phyloP scores from a whole-genome alignment of 352 stramenopile species.

The Pythium graminicola region DNA sequence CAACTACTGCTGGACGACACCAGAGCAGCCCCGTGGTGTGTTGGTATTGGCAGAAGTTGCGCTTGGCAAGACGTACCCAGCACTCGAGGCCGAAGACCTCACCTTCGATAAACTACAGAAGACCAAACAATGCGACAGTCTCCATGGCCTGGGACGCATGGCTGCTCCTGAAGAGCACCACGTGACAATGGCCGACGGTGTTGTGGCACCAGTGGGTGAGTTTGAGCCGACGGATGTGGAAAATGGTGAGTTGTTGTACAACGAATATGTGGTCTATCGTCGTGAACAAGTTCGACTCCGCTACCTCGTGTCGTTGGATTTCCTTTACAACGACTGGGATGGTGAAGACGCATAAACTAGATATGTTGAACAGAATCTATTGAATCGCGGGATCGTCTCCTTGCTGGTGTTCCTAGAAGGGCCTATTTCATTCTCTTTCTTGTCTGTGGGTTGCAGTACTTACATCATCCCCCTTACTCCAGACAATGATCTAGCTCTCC shows the following conservation, averaged over 20 bases:
- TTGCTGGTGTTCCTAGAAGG: too few species aligned
- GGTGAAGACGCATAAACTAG: conserved; percentile 8
- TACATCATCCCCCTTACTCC: too few species aligned
- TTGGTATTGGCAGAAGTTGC: conserved; percentile 59
- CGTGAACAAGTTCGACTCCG: conserved; percentile 58
- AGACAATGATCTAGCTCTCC: conserved; percentile 66
- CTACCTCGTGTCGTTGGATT: conserved; percentile 49
- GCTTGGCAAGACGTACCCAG: conserved; percentile 42
- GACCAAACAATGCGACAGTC: conserved; percentile 29
- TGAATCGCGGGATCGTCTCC: too few species aligned
- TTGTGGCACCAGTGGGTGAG: conserved; percentile 46
- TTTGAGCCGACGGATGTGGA: conserved; percentile 34
- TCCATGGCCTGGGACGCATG: conserved; percentile 41
- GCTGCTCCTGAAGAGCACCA: conserved; percentile 31
- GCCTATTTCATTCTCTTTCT: not conserved
- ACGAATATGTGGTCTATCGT: conserved; percentile 71
- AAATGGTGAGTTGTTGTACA: conserved; percentile 46
- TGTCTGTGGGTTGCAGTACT: too few species aligned
- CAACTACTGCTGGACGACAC: conserved; percentile 38
- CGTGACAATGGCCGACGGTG: conserved; percentile 33
- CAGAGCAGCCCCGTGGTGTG: conserved; percentile 23
- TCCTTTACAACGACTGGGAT: conserved; percentile 27
- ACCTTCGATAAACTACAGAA: conserved; percentile 34
- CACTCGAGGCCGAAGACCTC: conserved; percentile 41
- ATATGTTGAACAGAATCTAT: conserved; percentile 8